phyloP scores from a whole-genome alignment of 2,329 filamentous ascomycete species.

The Ceratocystis variospora region DNA sequence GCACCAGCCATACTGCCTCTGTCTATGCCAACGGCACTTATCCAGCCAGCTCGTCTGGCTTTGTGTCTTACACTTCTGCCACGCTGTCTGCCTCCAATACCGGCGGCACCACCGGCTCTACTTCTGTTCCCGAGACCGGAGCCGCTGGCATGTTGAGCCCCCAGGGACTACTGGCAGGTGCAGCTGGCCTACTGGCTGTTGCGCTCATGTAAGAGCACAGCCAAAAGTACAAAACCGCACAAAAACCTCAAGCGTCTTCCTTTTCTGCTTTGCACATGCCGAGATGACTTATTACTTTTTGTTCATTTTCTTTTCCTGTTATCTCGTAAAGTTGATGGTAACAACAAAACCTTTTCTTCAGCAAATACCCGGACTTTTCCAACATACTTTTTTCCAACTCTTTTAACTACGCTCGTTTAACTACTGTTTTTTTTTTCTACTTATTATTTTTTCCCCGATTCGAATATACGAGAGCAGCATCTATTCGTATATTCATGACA shows the following conservation, averaged over 20 bases:
- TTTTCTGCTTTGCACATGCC: constrained; percentile 4
- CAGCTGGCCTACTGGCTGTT: constrained; percentile 37
- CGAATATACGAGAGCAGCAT: not conserved
- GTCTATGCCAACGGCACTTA: constrained; percentile 28
- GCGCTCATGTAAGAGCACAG: constrained; percentile 35
- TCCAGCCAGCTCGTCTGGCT: constrained; percentile 21
- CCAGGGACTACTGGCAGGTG: constrained; percentile 35
- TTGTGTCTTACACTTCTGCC: constrained; percentile 24
- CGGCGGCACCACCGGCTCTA: constrained; percentile 25
- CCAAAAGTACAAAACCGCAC: not conserved
- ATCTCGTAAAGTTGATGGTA: constrained; percentile 13
- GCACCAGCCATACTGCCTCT: constrained; percentile 29
- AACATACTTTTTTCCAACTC: not conserved
- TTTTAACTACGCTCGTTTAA: not conserved
- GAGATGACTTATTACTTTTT: constrained; percentile 11
- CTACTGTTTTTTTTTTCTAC: not conserved
- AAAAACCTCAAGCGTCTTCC: constrained; percentile 7
- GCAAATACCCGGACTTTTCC: constrained; percentile 10
- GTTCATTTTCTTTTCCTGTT: constrained; percentile 12
- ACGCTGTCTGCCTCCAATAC: constrained; percentile 22
- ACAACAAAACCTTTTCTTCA: constrained; percentile 8
- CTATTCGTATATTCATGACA: constrained; percentile 4
- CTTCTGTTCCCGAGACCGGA: constrained; percentile 26
- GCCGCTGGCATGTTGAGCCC: constrained; percentile 34
- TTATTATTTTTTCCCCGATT: not conserved